phyloP scores from a whole-genome alignment of 768 basidiomycete species.

The Kwoniella mangroviensis region DNA sequence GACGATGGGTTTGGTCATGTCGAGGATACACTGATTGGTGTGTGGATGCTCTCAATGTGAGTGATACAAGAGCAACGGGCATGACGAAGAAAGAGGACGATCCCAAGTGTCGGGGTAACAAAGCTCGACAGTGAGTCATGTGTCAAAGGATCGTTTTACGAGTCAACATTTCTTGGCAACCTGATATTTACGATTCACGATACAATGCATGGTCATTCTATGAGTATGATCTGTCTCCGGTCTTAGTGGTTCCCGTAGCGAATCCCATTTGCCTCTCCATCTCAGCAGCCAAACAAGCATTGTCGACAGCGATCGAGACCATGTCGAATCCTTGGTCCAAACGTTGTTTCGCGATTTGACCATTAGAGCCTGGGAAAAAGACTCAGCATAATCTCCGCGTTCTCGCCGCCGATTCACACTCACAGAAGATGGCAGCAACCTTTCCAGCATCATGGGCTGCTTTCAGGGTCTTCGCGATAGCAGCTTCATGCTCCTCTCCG shows the following conservation, averaged over 20 bases:
- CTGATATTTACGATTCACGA: neutral
- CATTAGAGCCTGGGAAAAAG: constrained; percentile 33
- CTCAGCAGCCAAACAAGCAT: constrained; percentile 25
- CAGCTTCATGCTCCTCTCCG: constrained; percentile 55
- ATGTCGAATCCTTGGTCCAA: constrained; percentile 54
- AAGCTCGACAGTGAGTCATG: neutral
- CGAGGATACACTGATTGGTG: neutral
- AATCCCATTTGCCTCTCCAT: constrained; percentile 28
- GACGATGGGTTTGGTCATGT: constrained; percentile 9
- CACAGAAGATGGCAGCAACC: constrained; percentile 56
- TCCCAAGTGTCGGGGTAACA: neutral
- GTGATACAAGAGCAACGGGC: neutral
- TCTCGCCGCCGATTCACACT: constrained; percentile 11
- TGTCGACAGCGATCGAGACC: constrained; percentile 44
- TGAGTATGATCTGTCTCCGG: constrained; percentile 23
- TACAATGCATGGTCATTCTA: constrained; percentile 1
- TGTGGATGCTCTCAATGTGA: neutral
- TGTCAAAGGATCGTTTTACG: neutral
- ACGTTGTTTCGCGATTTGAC: constrained; percentile 41
- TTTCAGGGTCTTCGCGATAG: constrained; percentile 53
- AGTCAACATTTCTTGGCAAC: neutral
- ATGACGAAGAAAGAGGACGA: neutral
- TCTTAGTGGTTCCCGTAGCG: constrained; percentile 18
- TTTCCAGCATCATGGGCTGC: constrained; percentile 57
- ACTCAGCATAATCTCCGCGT: neutral